Base-by-base conservation (phyloP, 192 early-diverging fungal genomes). In the Umbelopsis isabellina region DNA sequence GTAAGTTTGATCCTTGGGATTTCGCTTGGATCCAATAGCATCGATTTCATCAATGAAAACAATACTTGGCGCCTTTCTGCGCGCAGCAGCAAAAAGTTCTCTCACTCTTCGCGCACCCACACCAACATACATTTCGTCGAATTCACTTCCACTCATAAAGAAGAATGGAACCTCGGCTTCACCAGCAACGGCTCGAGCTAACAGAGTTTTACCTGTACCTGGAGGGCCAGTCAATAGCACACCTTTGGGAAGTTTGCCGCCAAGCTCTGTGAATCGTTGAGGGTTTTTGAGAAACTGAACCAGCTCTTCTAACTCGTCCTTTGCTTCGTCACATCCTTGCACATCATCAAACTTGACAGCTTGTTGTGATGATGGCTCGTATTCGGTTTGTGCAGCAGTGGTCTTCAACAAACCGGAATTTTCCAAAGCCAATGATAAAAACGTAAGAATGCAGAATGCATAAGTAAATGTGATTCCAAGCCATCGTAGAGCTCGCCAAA, bases 41-140 rank as follows among this genome's bases (percentile, higher is more conserved):
- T 99, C 98, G 64, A 99, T 86, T 77, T 99, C 98, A 80, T 99
- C 98, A 78, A 99, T 99, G 81, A 99, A 99, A 9, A 99, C 91
- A 65, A 94, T 95, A 75, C 90, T 91, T 15, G 94, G 94, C 10
- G 94, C 86, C 51, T 91, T 87, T 15, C 83, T 75, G 41, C 91
- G 86, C 20, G 94, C 94, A 7, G 91, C 90, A 23, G 93, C 85
- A 85, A 95, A 95, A 7, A 95, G 83, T 71, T 96, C 93, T 20
- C 94, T 88, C 12, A 96, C 92, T 50, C 93, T 79, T 70, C 90
- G 82, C 11, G 92, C 96, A 18, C 98, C 98, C 15, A 98, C 96
- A 69, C 97, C 97, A 22, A 99, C 97, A 76, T 97, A 99, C 76
- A 98, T 87, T 79, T 99, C 97, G 82, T 98, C 98, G 88, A 99